Conservation (phyloP, 306 rosid genomes). For the Malus sylvestris region DNA sequence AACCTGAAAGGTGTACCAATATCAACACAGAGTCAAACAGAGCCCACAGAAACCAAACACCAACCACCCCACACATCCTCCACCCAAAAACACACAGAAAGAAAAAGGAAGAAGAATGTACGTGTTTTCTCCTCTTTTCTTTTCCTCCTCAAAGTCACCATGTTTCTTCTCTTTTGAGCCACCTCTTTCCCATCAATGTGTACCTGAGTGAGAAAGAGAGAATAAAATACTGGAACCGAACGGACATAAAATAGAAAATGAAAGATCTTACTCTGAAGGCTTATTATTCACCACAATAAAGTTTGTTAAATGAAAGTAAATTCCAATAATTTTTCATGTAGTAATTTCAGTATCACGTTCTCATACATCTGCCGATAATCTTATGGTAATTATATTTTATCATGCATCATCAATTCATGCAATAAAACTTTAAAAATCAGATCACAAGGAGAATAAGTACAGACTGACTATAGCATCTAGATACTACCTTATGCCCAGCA, state of each 20-base stretch:
- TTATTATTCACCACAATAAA: background rate
- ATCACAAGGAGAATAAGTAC: background rate
- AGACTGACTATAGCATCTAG: background rate
- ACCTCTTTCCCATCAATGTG: constrained; percentile 52
- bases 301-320: background rate
- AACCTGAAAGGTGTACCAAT: constrained; percentile 35
- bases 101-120: constrained; percentile 12
- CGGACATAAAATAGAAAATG: background rate
- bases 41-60: background rate
- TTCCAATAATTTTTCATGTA: background rate
- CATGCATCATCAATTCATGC: background rate
- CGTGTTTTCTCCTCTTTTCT: constrained; percentile 81
- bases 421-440: background rate
- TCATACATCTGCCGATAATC: background rate
- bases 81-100: background rate
- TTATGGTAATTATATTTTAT: background rate
- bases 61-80: background rate
- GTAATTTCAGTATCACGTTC: background rate
- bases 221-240: background rate
- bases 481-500: constrained; percentile 67
- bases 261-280: background rate
- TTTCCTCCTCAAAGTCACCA: constrained; percentile 47
- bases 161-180: constrained; percentile 42
- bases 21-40: background rate
- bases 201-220: constrained; percentile 35